Conservation (phyloP, 2,329 filamentous ascomycete species). For the Alternaria ethzedia region DNA sequence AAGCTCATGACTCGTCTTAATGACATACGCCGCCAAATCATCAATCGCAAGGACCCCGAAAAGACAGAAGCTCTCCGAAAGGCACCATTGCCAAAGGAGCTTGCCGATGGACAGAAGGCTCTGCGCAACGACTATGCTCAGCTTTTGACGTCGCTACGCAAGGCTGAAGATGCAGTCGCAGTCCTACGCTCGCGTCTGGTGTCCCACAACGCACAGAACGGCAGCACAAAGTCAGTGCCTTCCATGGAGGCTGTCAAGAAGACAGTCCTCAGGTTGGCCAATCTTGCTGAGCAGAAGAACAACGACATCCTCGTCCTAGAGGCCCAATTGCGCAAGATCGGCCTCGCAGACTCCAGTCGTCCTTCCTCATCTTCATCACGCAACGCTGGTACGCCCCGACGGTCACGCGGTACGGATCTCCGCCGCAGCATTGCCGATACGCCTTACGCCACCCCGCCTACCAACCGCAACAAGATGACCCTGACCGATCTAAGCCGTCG, state of each 20-base stretch:
- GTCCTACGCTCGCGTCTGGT: constrained; percentile 81
- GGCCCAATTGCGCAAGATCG: constrained; percentile 78
- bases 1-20: constrained; percentile 74
- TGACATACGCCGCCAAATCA: constrained; percentile 78
- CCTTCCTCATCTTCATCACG: constrained; percentile 32
- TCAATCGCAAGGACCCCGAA: constrained; percentile 71
- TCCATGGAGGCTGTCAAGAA: constrained; percentile 91
- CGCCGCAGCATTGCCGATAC: constrained; percentile 31
- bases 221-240: constrained; percentile 60
- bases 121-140: constrained; percentile 76
- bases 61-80: constrained; percentile 68
- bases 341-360: constrained; percentile 31
- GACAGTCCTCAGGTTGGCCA: constrained; percentile 91
- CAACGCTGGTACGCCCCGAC: constrained; percentile 24
- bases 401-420: constrained; percentile 17
- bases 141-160: constrained; percentile 75
- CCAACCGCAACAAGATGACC: constrained; percentile 37
- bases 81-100: constrained; percentile 82
- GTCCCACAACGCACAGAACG: constrained; percentile 58
- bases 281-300: constrained; percentile 88
- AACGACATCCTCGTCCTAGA: constrained; percentile 91
- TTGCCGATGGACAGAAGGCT: constrained; percentile 82
- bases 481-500: constrained; percentile 39
- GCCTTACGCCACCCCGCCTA: constrained; percentile 48
- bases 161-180: constrained; percentile 80